Percentiles rank a stretch among this genome's conserved stretches.
phyloP scores from a whole-genome alignment of 2,329 filamentous ascomycete species.

The Keithomyces neogunnii region DNA sequence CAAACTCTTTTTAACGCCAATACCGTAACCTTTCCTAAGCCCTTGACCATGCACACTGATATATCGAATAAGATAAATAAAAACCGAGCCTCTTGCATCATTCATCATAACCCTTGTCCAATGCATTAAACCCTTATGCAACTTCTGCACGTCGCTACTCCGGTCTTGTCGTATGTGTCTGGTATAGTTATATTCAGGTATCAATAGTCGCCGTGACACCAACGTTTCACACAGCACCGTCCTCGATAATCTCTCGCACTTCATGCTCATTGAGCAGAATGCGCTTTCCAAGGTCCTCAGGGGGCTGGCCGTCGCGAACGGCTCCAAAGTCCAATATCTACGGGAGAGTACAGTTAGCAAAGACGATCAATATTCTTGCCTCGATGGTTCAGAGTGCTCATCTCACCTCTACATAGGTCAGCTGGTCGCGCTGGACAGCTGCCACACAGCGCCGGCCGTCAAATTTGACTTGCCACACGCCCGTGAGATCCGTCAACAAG shows the following conservation, averaged over 20 bases:
- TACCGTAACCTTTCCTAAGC: neutral
- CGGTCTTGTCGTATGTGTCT: constrained; percentile 3
- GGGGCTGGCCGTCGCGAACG: constrained; percentile 74
- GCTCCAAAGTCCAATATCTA: constrained; percentile 97
- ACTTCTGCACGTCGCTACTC: neutral
- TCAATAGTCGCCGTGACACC: neutral
- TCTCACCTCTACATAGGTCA: constrained; percentile 92
- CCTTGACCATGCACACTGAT: constrained; percentile 1
- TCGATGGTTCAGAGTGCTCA: neutral
- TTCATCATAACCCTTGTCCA: neutral
- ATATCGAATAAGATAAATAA: neutral
- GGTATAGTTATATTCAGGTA: neutral
- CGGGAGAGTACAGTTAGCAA: neutral
- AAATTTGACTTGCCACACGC: constrained; percentile 99
- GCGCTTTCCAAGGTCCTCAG: constrained; percentile 68
- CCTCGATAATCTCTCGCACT: constrained; percentile 41
- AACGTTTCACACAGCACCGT: constrained; percentile 21
- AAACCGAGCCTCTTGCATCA: neutral
- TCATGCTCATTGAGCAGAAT: constrained; percentile 57
- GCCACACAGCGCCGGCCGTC: constrained; percentile 92
- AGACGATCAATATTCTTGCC: neutral
- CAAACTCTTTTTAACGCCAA: constrained; percentile 2
- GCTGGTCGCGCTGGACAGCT: constrained; percentile 82
- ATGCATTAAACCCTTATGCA: constrained; percentile 5
- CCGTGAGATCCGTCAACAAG: constrained; percentile 82